A percentile compares a stretch with the other conserved stretches of the same genome.
Conservation (phyloP, 1,284 basidiomycete genomes). For the Puccinia polysora region DNA sequence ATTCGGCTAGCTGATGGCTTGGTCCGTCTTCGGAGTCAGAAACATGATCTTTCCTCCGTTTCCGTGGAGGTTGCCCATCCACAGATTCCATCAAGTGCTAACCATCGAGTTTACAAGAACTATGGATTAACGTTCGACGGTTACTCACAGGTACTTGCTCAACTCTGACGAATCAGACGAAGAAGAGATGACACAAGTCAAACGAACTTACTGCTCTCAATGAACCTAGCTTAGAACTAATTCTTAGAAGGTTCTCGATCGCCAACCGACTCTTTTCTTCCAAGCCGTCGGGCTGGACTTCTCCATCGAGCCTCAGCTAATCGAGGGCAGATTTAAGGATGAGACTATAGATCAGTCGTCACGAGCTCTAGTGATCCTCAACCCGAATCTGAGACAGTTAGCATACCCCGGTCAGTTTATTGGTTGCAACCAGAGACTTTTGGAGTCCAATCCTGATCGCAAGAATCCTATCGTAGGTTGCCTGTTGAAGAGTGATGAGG, state of each 20-base stretch:
- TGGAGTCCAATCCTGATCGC: conserved; percentile 83
- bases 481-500: conserved; percentile 57
- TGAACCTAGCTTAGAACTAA: not conserved
- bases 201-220: not conserved
- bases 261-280: not conserved
- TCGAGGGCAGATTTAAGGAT: too few relatives aligned
- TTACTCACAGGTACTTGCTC: too few relatives aligned
- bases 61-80: conserved; percentile 1
- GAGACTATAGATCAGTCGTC: too few relatives aligned
- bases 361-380: too few relatives aligned
- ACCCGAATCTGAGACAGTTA: not conserved
- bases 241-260: not conserved
- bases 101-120: too few relatives aligned
- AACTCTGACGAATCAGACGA: not conserved
- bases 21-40: not conserved
- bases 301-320: too few relatives aligned
- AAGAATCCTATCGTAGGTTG: conserved; percentile 74
- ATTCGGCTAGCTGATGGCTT: not conserved
- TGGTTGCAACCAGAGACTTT: conserved; percentile 66
- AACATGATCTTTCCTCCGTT: conserved; percentile 3
- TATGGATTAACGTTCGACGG: too few relatives aligned
- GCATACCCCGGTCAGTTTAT: conserved; percentile 50
- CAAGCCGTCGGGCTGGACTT: not conserved
- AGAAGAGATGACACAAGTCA: not conserved
- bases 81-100: conserved; percentile 15